Base-by-base conservation (phyloP, 768 basidiomycete genomes). In the Vishniacozyma victoriae region DNA sequence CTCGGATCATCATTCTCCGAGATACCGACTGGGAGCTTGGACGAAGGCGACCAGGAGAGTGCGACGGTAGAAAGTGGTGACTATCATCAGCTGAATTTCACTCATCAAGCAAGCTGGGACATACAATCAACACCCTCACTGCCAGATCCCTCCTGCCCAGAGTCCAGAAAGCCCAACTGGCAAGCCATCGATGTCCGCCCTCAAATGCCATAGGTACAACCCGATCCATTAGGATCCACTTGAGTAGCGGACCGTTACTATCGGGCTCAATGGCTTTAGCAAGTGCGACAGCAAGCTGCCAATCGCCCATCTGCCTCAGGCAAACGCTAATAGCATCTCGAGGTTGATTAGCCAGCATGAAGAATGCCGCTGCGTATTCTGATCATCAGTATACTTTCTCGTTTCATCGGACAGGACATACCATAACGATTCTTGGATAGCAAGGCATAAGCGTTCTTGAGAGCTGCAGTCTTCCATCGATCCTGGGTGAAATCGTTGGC, bases 311-410 rank as follows among this genome's bases (percentile, higher is more conserved):
- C 45, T 97, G 87, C 57, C 80, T 85, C 22, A 95, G 66, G 69
- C 90, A 92, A 16, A 99, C 85, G 56, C 81, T 86, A 25, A 91
- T 86, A 2, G 93, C 92, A 57, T 97, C 95, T 70, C 85, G 87
- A 27, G 93, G 73, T 35, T 83, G 82, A 19, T 83, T 84, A 6
- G 89, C 93, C 0, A 99, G 79, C 35, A 99, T 77, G 76, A 99
- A 99, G 74, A 99, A 99, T 1, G 91, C 92, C 0, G 91, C 91
- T n/a, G 95, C 92, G 64, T 96, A 97, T 67, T 90, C 95, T 96
- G 65, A 15, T 9, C 29, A 33, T 9, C 29, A 9, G 29, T 33
- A 33, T n/a, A 33, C 29, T 9, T 9, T 38, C 19, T n/a, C n/a
- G n/a, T n/a, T n/a, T n/a, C n/a, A n/a, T n/a, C n/a, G n/a, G n/a